Percentiles rank a stretch among this genome's conserved stretches.
Evolutionary conservation across 1,139 yeast genomes (phyloP).

Genomic region (Saccharomyces hybrid): DNA sequence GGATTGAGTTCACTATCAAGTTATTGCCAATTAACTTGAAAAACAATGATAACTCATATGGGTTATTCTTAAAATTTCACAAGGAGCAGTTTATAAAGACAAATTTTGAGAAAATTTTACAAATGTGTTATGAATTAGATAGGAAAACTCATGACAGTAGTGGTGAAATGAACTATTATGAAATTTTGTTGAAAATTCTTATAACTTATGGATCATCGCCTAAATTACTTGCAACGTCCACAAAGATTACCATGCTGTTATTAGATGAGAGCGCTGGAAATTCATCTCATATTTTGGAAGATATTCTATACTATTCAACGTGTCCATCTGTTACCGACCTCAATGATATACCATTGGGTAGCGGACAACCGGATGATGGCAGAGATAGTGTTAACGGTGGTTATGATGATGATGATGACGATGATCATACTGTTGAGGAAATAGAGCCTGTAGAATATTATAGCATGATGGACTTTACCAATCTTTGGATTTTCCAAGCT

Average conservation of each 20-base stretch:
- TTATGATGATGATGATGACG: neutral
- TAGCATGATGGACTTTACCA: slow-evolving; percentile 25
- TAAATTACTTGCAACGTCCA: slow-evolving; percentile 10
- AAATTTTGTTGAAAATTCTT: slow-evolving; percentile 13
- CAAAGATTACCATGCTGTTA: slow-evolving; percentile 11
- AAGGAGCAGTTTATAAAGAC: slow-evolving; percentile 19
- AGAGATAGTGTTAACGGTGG: neutral
- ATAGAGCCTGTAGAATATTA: slow-evolving; percentile 10
- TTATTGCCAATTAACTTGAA: slow-evolving; percentile 10
- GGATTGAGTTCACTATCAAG: slow-evolving; percentile 14
- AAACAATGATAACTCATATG: slow-evolving; percentile 4
- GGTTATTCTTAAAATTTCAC: slow-evolving; percentile 19
- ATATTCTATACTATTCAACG: slow-evolving; percentile 12
- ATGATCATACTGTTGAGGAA: slow-evolving; percentile 6
- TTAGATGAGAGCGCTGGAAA: slow-evolving; percentile 9
- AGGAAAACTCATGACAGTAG: neutral
- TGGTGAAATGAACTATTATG: slow-evolving; percentile 8
- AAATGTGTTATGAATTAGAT: neutral
- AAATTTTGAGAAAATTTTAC: slow-evolving; percentile 18
- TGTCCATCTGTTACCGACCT: neutral
- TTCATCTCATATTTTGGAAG: slow-evolving; percentile 12
- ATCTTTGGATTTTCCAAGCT: slow-evolving; percentile 29
- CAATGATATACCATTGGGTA: slow-evolving; percentile 4
- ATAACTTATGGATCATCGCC: slow-evolving; percentile 19
- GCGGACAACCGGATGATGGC: slow-evolving; percentile 6